Evolutionary conservation across 768 basidiomycete species (phyloP).

Genomic region (Gyrodon lividus): DNA sequence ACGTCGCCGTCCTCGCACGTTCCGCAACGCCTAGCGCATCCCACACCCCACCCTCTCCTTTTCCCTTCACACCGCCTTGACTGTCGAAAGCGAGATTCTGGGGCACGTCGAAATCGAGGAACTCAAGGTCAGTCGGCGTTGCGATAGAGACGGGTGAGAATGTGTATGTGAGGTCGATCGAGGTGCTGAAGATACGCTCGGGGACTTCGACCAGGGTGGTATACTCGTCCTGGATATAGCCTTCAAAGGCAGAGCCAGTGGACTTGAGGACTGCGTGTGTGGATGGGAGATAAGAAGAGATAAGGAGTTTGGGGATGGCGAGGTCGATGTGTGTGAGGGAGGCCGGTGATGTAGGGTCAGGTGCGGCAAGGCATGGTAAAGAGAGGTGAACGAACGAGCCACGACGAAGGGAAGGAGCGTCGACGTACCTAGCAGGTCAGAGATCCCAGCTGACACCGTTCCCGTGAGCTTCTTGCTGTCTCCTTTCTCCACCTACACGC

Average conservation of each 20-base stretch:
- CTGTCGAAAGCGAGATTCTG: constrained; percentile 21
- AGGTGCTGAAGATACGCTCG: constrained; percentile 90
- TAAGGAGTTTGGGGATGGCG: neutral
- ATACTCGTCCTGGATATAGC: constrained; percentile 81
- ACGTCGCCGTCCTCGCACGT: constrained; percentile 58
- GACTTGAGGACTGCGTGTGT: constrained; percentile 74
- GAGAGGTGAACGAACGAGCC: neutral
- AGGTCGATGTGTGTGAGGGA: neutral
- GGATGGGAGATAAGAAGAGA: neutral
- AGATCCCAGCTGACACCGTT: constrained; percentile 63
- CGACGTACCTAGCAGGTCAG: constrained; percentile 74
- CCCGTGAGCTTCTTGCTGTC: constrained; percentile 65
- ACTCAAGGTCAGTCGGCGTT: constrained; percentile 49
- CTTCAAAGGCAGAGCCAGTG: constrained; percentile 80
- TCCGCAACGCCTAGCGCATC: constrained; percentile 52
- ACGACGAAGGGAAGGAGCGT: neutral
- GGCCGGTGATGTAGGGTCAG: no score
- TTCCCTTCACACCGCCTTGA: constrained; percentile 3
- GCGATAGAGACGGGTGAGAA: constrained; percentile 51
- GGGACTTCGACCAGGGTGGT: constrained; percentile 83
- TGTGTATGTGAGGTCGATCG: constrained; percentile 73
- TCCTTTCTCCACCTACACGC: constrained; percentile 58
- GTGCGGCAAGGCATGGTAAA: no score
- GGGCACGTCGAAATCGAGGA: constrained; percentile 49
- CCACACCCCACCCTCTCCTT: constrained; percentile 53